These are phyloP conservation scores for Colletotrichum endophyticum DNA, from an alignment of 2,329 filamentous ascomycete genomes.

Conservation along the genomic window DNA sequence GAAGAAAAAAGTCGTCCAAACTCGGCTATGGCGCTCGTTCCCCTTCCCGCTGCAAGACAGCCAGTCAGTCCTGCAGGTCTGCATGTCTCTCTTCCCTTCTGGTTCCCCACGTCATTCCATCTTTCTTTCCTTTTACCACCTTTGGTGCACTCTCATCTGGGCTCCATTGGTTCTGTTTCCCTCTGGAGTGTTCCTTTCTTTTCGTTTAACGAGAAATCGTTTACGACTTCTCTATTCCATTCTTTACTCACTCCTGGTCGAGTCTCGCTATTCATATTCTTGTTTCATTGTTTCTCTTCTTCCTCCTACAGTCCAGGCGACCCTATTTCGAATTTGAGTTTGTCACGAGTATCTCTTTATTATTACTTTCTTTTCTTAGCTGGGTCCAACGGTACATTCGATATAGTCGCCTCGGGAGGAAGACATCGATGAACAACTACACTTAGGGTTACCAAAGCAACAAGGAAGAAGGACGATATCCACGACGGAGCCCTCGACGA, in stretches of 20 bases:
- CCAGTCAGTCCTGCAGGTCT: background rate
- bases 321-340: background rate
- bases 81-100: background rate
- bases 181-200: slow-evolving; percentile 13
- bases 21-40: background rate
- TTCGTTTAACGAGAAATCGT: slow-evolving; percentile 5
- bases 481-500: background rate
- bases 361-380: background rate
- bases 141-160: slow-evolving; percentile 1
- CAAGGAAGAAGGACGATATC: background rate
- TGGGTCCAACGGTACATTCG: background rate
- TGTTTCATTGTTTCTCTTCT: background rate
- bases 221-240: slow-evolving; percentile 4
- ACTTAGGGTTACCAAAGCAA: background rate
- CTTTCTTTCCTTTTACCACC: background rate
- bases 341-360: background rate
- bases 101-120: background rate
- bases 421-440: background rate
- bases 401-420: background rate
- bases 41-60: background rate
- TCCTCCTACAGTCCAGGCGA: slow-evolving; percentile 3
- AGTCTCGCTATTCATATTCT: background rate
- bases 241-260: slow-evolving; percentile 14
- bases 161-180: background rate
- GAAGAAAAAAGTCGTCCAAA: slow-evolving; percentile 3